These are phyloP conservation scores for Paecilomyces fulvus DNA, from an alignment of 2,329 filamentous ascomycete species.

Conservation along the genomic window DNA sequence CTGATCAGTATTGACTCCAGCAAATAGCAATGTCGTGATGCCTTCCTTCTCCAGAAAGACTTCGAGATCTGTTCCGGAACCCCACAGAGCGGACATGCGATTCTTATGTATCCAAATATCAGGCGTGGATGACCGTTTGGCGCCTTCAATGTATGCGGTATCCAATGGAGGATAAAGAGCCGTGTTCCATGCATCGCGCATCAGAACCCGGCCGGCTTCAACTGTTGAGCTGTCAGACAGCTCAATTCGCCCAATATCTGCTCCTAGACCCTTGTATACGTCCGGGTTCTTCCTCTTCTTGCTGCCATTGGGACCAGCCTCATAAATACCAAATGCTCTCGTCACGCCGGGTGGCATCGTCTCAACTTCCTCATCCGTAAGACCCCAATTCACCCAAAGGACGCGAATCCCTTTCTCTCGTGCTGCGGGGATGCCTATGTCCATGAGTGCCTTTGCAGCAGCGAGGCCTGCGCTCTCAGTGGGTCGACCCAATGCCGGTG, in stretches of 20 bases:
- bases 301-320: slow-evolving; percentile 18
- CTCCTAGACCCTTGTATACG: slow-evolving; percentile 37
- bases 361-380: slow-evolving; percentile 44
- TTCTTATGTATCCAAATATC: slow-evolving; percentile 51
- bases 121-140: slow-evolving; percentile 11
- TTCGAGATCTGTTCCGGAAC: slow-evolving; percentile 34
- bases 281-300: slow-evolving; percentile 12
- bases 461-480: slow-evolving; percentile 35
- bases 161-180: slow-evolving; percentile 42
- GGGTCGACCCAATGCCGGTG: slow-evolving; percentile 34
- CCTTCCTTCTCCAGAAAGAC: slow-evolving; percentile 32
- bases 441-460: slow-evolving; percentile 34
- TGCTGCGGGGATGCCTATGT: slow-evolving; percentile 40
- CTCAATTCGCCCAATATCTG: slow-evolving; percentile 37
- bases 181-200: slow-evolving; percentile 50
- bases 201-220: slow-evolving; percentile 34
- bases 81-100: slow-evolving; percentile 51
- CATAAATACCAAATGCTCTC: slow-evolving; percentile 39
- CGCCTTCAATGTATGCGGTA: slow-evolving; percentile 24
- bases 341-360: slow-evolving; percentile 43
- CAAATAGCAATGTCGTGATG: slow-evolving; percentile 46
- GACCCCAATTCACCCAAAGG: slow-evolving; percentile 51
- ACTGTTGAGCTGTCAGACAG: slow-evolving; percentile 14
- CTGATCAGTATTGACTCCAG: slow-evolving; percentile 55
- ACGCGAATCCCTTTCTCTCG: slow-evolving; percentile 43